phyloP scores from a whole-genome alignment of 225 moss, liverwort and hornwort species.

The Pleurozium schreberi region DNA sequence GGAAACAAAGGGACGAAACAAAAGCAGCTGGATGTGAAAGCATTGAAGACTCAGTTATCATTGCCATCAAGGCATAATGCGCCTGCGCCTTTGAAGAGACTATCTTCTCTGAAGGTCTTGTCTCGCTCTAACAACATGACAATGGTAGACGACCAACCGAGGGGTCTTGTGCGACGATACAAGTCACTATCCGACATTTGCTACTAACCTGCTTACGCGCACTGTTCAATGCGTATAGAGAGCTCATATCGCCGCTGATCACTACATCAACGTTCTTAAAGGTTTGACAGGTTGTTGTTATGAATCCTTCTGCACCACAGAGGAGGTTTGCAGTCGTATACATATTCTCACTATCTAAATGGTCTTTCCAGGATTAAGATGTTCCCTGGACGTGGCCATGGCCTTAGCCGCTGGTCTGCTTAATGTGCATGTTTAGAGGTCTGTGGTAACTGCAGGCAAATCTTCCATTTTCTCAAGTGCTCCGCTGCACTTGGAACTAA shows the following conservation, averaged over 20 bases:
- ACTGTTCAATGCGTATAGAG: not conserved
- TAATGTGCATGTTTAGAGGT: not conserved
- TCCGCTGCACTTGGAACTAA: not conserved
- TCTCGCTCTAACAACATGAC: constrained; percentile 23
- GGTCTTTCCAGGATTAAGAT: no score
- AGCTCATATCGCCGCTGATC: not conserved
- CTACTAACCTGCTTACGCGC: not conserved
- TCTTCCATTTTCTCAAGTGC: not conserved
- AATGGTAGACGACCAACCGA: constrained; percentile 19
- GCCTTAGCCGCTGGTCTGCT: not conserved
- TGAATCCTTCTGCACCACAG: not conserved
- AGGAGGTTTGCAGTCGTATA: not conserved
- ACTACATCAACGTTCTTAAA: not conserved
- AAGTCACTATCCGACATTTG: constrained; percentile 37
- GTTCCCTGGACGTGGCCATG: not conserved
- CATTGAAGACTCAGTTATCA: constrained; percentile 15
- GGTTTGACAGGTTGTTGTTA: not conserved
- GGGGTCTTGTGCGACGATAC: constrained; percentile 31
- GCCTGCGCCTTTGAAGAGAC: constrained; percentile 26
- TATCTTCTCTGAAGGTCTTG: constrained; percentile 35
- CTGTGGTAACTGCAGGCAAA: not conserved
- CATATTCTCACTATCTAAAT: not conserved
- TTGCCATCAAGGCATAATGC: constrained; percentile 20
- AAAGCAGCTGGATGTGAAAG: constrained; percentile 21
- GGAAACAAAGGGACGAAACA: constrained; percentile 17